Evolutionary conservation across 176 grass and related monocot genomes (phyloP), one percentile per base, ranked within the genome.

Genomic region (Rhynchospora breviuscula): DNA sequence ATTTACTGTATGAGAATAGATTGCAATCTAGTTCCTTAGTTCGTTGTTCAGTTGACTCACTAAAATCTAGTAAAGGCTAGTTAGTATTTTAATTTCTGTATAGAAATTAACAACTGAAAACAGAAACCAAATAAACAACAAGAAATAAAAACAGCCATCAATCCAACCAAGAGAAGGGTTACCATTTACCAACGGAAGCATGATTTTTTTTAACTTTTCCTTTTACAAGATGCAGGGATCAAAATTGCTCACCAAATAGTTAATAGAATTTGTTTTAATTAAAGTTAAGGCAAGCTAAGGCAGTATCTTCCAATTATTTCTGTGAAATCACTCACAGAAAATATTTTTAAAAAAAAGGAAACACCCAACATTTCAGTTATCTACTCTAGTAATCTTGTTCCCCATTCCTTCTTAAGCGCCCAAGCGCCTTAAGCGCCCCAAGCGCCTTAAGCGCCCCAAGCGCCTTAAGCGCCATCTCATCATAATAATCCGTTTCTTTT

Each of bases 401-500:
- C 62, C 5, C 67, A 51, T 18, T 81, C 74, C 11, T 53, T 59
- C 44, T 90, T 63, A 18, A 57, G 12, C 82, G 19, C 81, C 85
- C 29, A 87, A 29, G 2, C 3, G 35, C 35, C 35, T 40, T 4
- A 40, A 4, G 0, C 35, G 3, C 35, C 35, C n/a, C n/a, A 89
- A 40, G 2, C 3, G 35, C 35, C 35, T 40, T 4, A 40, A 4
- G 0, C 35, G 3, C 35, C 35, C n/a, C n/a, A 89, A 40, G 2
- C 3, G 35, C 35, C 35, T 40, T 4, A 40, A 4, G 0, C 35
- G 3, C 35, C 35, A 62, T 77, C 63, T 79, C 79, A 26, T 23
- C 81, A 57, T 7, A 79, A 25, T 78, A 29, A 29, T 1, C 83
- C 21, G 85, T 90, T 26, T 33, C 72, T 85, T 87, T 92, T 76